Evolutionary conservation across 768 basidiomycete species (phyloP), one percentile per base, ranked within the genome.

Genomic region (Sarcodon aspratus): DNA sequence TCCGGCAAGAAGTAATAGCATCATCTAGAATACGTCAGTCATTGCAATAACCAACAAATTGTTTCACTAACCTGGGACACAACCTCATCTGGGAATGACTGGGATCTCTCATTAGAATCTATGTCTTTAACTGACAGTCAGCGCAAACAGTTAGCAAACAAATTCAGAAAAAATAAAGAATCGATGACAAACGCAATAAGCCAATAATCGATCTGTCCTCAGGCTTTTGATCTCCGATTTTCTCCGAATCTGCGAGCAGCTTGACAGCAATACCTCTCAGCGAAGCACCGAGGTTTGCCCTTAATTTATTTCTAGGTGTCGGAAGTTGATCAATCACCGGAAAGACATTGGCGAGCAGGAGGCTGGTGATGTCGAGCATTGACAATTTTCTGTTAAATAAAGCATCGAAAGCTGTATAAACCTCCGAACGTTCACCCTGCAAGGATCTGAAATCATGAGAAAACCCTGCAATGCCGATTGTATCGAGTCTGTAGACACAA

Each of bases 401-500:
- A 31, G 54, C 33, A 44, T 59, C 57, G 49, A 61, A 61, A 4
- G 55, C 51, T 11, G 50, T 45, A 1, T 62, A 60, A 13, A 79
- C 65, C 2, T 63, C 53, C 3, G 72, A 65, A 31, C 57, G 59
- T 48, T 73, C 68, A 6, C 78, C 78, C 10, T 74, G 69, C 5
- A 80, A 65, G 0, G 73, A 60, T 10, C 69, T 70, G 51, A 82
- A 82, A 54, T 78, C 66, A 53, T 80, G 73, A 6, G 74, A 72
- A 49, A 80, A 81, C 0, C 78, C 76, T 6, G 75, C 76, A 33
- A 80, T 73, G 11, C 79, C 77, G 46, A 81, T 66, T 0, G 66
- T 70, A 54, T 82, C 80, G 4, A 81, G 63, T 10, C 77, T 79
- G 42, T n/a, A 10, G 9, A n/a, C 40, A 17, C 33, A 15, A 27